phyloP scores from a whole-genome alignment of 192 early-diverging fungal species.

The Coemansia sp. region DNA sequence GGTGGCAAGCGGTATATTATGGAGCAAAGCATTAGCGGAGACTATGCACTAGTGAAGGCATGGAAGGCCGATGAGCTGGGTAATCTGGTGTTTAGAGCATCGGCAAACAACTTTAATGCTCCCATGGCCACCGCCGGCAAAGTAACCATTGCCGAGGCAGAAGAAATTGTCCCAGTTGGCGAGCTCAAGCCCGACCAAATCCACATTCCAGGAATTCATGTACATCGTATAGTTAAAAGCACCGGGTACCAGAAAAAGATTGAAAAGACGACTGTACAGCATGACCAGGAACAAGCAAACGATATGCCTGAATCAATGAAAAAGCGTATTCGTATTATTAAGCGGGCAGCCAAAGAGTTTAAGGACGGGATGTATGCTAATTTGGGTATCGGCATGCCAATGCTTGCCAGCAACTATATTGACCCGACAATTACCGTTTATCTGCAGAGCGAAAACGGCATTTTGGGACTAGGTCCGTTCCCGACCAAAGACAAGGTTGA shows the following conservation, averaged over 20 bases:
- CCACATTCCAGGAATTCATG: slow-evolving; percentile 70
- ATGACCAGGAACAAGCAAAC: slow-evolving; percentile 1
- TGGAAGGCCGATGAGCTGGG: slow-evolving; percentile 73
- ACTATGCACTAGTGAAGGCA: slow-evolving; percentile 71
- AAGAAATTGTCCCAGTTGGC: slow-evolving; percentile 69
- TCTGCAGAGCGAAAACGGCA: slow-evolving; percentile 74
- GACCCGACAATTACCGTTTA: slow-evolving; percentile 62
- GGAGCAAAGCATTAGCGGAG: slow-evolving; percentile 69
- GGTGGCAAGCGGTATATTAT: slow-evolving; percentile 62
- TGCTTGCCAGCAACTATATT: slow-evolving; percentile 71
- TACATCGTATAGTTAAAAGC: slow-evolving; percentile 65
- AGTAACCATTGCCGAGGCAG: slow-evolving; percentile 69
- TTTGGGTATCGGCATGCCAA: slow-evolving; percentile 74
- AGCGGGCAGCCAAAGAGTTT: slow-evolving; percentile 72
- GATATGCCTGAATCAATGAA: slow-evolving; percentile 37
- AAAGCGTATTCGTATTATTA: slow-evolving; percentile 62
- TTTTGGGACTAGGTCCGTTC: slow-evolving; percentile 72
- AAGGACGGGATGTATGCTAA: slow-evolving; percentile 69
- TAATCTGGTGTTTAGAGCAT: slow-evolving; percentile 65
- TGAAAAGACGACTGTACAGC: slow-evolving; percentile 50
- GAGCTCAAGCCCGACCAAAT: slow-evolving; percentile 62
- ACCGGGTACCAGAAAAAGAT: slow-evolving; percentile 66
- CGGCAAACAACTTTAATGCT: slow-evolving; percentile 73
- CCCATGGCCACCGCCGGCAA: slow-evolving; percentile 66
- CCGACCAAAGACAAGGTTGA: slow-evolving; percentile 63